A percentile compares a stretch with the other conserved stretches of the same genome.
These are phyloP conservation scores for Candida corydali DNA, from an alignment of 805 yeast species.

Conservation along the genomic window DNA sequence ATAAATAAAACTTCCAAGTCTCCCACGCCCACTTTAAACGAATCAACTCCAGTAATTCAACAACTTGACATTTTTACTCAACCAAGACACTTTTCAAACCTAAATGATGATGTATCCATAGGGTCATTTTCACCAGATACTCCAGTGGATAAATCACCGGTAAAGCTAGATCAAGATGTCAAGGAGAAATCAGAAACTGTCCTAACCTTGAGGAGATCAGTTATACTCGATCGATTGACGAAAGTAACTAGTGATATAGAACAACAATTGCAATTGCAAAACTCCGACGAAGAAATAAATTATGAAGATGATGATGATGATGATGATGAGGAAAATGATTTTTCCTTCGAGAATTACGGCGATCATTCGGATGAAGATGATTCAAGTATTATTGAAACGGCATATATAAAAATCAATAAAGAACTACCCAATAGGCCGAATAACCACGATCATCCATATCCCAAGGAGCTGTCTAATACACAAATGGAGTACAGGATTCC, in stretches of 20 bases:
- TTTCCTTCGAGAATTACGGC: conserved; percentile 4
- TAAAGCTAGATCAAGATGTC: background rate
- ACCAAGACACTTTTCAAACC: conserved; percentile 4
- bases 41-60: background rate
- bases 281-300: conserved; percentile 8
- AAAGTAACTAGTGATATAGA: conserved; percentile 36
- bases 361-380: conserved; percentile 3
- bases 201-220: conserved; percentile 26
- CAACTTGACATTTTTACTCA: conserved; percentile 4
- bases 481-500: conserved; percentile 1
- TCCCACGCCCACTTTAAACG: background rate
- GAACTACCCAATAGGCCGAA: background rate
- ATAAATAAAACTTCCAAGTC: conserved; percentile 21
- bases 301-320: conserved; percentile 16
- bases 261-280: conserved; percentile 22
- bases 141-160: conserved; percentile 16
- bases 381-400: background rate
- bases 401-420: background rate
- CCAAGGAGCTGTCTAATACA: background rate
- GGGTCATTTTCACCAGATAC: conserved; percentile 38
- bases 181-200: conserved; percentile 8
- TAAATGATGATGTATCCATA: conserved; percentile 23
- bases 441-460: background rate
- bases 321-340: conserved; percentile 14
- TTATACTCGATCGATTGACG: conserved; percentile 34